These are phyloP conservation scores for Mortierella sp. DNA, from an alignment of 371 early-diverging fungal genomes.

Conservation along the genomic window DNA sequence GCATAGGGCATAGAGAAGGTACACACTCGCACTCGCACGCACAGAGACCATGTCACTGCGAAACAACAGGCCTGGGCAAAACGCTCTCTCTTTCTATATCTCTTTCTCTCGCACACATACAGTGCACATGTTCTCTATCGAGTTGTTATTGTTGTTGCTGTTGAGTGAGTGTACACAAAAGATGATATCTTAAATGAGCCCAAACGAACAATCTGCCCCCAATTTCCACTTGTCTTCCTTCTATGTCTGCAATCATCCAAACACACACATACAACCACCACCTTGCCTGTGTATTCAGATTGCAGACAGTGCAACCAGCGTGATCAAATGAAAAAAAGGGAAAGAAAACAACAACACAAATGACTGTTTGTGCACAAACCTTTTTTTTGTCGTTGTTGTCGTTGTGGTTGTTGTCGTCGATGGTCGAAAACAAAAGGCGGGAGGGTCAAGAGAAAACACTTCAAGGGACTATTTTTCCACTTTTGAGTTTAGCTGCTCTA, in stretches of 20 bases:
- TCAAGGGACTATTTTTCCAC: too few species aligned
- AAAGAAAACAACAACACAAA: background rate
- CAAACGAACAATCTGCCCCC: conserved; percentile 1
- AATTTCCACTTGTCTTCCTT: background rate
- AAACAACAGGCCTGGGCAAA: conserved; percentile 3
- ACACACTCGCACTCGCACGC: too few species aligned
- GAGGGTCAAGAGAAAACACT: background rate
- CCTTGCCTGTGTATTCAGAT: background rate
- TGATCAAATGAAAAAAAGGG: conserved; percentile 2
- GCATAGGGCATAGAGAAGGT: background rate
- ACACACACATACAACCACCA: background rate
- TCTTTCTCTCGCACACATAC: too few species aligned
- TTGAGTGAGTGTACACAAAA: background rate
- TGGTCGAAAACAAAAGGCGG: background rate
- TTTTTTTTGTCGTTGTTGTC: background rate
- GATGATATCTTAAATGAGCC: background rate
- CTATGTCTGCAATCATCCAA: background rate
- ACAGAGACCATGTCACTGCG: too few species aligned
- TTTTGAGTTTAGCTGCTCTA: background rate
- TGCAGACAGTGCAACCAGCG: conserved; percentile 12
- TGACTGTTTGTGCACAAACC: conserved; percentile 4
- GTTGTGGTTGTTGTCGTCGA: background rate
- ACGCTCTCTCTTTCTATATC: too few species aligned
- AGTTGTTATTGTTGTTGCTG: background rate
- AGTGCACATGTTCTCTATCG: too few species aligned